A percentile compares a stretch with the other conserved stretches of the same genome.
These are phyloP conservation scores for Acacia pycnantha DNA, from an alignment of 331 rosid species.

Conservation along the genomic window DNA sequence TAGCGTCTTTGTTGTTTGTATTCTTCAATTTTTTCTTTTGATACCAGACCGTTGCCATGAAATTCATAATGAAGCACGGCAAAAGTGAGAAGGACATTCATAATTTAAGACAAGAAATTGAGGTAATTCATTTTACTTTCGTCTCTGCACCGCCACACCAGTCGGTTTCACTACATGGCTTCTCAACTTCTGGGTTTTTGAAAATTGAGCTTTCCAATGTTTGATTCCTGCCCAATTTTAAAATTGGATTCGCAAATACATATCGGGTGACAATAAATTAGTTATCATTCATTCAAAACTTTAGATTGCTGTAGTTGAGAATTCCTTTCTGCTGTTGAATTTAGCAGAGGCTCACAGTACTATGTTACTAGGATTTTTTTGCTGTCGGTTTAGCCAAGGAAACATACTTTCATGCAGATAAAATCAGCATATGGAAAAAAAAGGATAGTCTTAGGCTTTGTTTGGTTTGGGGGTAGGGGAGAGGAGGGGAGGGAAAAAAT, in stretches of 20 bases:
- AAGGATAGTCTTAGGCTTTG: too few relatives aligned
- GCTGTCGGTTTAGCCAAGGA: not conserved
- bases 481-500: too few relatives aligned
- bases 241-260: not conserved
- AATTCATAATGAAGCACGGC: conserved; percentile 94
- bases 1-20: not conserved
- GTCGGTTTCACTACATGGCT: conserved; percentile 3
- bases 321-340: not conserved
- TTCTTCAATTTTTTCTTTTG: not conserved
- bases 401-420: not conserved
- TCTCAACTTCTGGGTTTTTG: not conserved
- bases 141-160: not conserved
- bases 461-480: too few relatives aligned
- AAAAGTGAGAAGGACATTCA: conserved; percentile 92
- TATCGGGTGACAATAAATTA: not conserved
- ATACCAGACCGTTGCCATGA: conserved; percentile 93
- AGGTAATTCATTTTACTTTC: conserved; percentile 44
- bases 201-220: not conserved
- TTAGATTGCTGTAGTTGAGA: not conserved
- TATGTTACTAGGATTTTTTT: not conserved
- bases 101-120: conserved; percentile 91
- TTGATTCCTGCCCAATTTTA: not conserved
- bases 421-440: not conserved
- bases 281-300: not conserved
- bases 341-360: not conserved